phyloP scores from a whole-genome alignment of 805 yeast genomes.

The Wickerhamomyces chambardii region DNA sequence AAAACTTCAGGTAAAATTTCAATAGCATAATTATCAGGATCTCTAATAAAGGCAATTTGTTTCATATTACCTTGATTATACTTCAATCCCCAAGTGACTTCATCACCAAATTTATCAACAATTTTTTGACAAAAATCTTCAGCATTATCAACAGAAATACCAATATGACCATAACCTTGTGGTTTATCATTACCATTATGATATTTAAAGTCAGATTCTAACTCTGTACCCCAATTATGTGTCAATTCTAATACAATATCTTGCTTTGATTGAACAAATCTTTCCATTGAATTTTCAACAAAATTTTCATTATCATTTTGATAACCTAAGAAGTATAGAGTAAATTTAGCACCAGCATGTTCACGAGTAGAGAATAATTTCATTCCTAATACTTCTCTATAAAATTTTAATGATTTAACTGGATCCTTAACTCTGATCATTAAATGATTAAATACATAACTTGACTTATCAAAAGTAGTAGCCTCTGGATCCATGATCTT shows the following conservation, averaged over 20 bases:
- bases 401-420: slow-evolving; percentile 63
- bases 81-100: slow-evolving; percentile 51
- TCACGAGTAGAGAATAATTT: slow-evolving; percentile 49
- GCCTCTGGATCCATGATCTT: slow-evolving; percentile 29
- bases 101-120: slow-evolving; percentile 34
- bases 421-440: slow-evolving; percentile 94
- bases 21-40: slow-evolving; percentile 86
- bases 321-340: slow-evolving; percentile 81
- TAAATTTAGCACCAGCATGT: slow-evolving; percentile 66
- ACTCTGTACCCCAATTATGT: slow-evolving; percentile 93
- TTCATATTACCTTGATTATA: slow-evolving; percentile 48
- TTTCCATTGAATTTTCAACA: slow-evolving; percentile 31
- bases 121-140: slow-evolving; percentile 42
- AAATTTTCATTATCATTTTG: slow-evolving; percentile 32
- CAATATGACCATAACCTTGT: slow-evolving; percentile 83
- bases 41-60: slow-evolving; percentile 64
- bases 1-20: slow-evolving; percentile 53
- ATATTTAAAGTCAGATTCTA: slow-evolving; percentile 63
- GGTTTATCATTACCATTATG: slow-evolving; percentile 77
- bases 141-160: slow-evolving; percentile 62
- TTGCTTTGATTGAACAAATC: slow-evolving; percentile 26
- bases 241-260: slow-evolving; percentile 84
- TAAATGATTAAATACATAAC: slow-evolving; percentile 69
- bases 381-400: slow-evolving; percentile 76
- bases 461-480: slow-evolving; percentile 17